Evolutionary conservation across 208 protist species (phyloP), one percentile per base, ranked within the genome.

Genomic region (Acanthamoeba triangularis): DNA sequence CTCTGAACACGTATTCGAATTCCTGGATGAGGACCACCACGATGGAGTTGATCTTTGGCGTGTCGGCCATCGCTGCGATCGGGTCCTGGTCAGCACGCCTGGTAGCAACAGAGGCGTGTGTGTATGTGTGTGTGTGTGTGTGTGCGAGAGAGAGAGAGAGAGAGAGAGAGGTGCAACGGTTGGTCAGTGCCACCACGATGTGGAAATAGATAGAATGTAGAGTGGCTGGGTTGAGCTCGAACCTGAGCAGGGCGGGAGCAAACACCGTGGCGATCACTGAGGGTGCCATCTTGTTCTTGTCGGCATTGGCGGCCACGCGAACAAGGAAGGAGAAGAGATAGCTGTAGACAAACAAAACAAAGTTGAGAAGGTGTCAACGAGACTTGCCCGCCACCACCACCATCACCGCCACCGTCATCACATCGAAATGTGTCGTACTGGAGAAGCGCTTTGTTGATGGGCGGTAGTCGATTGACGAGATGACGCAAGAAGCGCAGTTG

Each of bases 1-100:
- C 90, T 28, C 67, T 18, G 90, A 94, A 94, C 8, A 94, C 44
- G 65, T 94, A 94, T 44, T 94, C 90, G 47, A 94, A 94, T 13
- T 94, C 90, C 18, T 80, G 59, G 6, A 80, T 72, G 63, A 94
- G 59, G 41, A 80, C 52, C 41, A 65, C 52, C 25, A 94, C 59
- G 37, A 94, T 94, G 37, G 63, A 56, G 90, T 94, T 94, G 65
- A 94, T 80, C 56, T 72, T 94, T n/a, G 90, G 90, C 18, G 90
- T 94, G 44, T 94, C 90, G 30, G 65, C 59, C 63, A 94, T 80
- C 3, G 52, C 52, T 16, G 25, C 90, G 18, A 94, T 23, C 20
- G 74, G 74, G 33, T 84, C 74, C 37, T 84, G 74, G 52, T 84
- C 74, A 49, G 44, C 41, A 33, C 41, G 41, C 44, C 74, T 84